Conservation (phyloP, 352 stramenopile genomes). For the Phytophthora aleatoria region DNA sequence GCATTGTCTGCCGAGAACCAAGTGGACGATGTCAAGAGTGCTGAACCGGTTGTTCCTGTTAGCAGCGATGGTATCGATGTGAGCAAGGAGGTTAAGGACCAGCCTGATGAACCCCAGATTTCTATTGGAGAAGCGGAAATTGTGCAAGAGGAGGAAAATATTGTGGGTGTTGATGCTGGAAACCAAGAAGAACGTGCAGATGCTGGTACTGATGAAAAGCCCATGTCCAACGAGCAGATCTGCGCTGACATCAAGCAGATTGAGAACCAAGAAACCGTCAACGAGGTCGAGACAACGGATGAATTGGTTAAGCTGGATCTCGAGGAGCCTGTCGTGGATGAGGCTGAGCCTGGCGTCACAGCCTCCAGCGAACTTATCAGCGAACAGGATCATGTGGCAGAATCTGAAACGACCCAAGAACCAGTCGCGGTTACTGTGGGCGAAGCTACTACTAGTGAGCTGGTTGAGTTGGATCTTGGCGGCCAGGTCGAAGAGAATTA, state of each 20-base stretch:
- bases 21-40: neutral
- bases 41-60: neutral
- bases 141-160: constrained; percentile 6
- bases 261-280: neutral
- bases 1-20: neutral
- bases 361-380: neutral
- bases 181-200: neutral
- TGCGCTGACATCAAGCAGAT: constrained; percentile 1
- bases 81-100: neutral
- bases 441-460: neutral
- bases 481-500: neutral
- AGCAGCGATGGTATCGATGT: neutral
- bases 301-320: too few relatives aligned
- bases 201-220: neutral
- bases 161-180: neutral
- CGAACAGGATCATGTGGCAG: neutral
- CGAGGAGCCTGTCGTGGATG: too few relatives aligned
- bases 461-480: constrained; percentile 18
- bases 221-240: neutral
- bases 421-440: constrained; percentile 1
- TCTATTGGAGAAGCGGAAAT: neutral
- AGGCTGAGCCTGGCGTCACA: neutral
- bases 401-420: neutral
- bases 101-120: neutral
- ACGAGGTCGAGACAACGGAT: neutral